Evolutionary conservation across 371 early-diverging fungal genomes (phyloP).

Genomic region (Mucor circinelloides): DNA sequence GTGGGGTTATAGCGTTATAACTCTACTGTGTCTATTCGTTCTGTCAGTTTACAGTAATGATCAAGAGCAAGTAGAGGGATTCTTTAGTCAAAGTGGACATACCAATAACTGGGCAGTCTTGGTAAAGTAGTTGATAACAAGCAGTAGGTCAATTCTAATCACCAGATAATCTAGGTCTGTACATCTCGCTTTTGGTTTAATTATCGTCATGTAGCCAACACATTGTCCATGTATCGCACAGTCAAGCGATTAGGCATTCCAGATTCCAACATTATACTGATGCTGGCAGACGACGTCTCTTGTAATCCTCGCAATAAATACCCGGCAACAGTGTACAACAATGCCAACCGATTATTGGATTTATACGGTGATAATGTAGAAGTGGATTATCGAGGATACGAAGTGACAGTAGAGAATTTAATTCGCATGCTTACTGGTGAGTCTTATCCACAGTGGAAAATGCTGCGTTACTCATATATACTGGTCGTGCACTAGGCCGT

Average conservation of each 20-base stretch:
- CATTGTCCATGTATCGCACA: slow-evolving; percentile 94
- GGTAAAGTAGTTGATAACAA: too few relatives aligned
- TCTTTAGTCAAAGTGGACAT: too few relatives aligned
- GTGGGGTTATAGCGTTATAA: too few relatives aligned
- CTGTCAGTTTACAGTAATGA: too few relatives aligned
- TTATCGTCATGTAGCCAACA: slow-evolving; percentile 60
- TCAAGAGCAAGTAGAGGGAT: too few relatives aligned
- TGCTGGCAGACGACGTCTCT: slow-evolving; percentile 97
- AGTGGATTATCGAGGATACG: slow-evolving; percentile 97
- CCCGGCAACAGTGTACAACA: slow-evolving; percentile 93
- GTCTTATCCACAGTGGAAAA: not conserved
- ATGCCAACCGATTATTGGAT: slow-evolving; percentile 78
- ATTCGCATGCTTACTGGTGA: slow-evolving; percentile 90
- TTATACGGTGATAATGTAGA: slow-evolving; percentile 94
- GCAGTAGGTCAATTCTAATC: too few relatives aligned
- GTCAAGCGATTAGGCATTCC: slow-evolving; percentile 98
- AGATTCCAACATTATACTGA: slow-evolving; percentile 95
- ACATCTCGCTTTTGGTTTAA: too few relatives aligned
- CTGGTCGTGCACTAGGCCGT: slow-evolving; percentile 38
- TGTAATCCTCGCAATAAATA: slow-evolving; percentile 94
- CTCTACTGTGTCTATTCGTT: too few relatives aligned
- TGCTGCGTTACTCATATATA: too few relatives aligned
- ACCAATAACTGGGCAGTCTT: too few relatives aligned
- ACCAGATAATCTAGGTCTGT: too few relatives aligned
- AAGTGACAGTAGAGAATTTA: slow-evolving; percentile 97